A percentile compares a stretch with the other conserved stretches of the same genome.
Conservation (phyloP, 73 alveolate genomes). For the Blepharisma stoltei region DNA sequence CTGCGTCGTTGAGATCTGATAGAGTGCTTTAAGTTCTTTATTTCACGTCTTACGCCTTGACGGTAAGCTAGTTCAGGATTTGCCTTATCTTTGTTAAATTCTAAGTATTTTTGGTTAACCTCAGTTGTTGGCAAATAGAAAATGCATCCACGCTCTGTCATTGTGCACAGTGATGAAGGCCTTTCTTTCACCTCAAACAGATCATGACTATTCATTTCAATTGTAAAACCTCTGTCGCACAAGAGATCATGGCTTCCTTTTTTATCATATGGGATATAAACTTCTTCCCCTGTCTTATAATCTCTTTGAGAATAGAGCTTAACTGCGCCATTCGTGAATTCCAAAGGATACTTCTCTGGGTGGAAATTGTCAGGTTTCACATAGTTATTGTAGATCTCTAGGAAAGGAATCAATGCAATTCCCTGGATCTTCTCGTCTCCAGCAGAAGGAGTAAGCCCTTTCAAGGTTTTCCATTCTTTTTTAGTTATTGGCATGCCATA, state of each 20-base stretch:
- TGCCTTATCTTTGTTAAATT: neutral
- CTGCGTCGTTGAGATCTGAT: neutral
- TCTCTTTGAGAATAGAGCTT: constrained; percentile 8
- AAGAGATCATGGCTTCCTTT: neutral
- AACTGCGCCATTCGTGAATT: neutral
- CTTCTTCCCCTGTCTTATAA: constrained; percentile 4
- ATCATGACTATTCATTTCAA: constrained; percentile 3
- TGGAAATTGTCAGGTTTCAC: neutral
- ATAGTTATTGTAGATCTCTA: neutral
- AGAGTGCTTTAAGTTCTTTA: neutral
- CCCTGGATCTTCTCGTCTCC: constrained; percentile 5
- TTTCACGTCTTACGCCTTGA: neutral
- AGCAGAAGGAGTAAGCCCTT: neutral
- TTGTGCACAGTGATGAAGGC: neutral
- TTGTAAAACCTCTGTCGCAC: neutral
- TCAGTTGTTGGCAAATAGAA: neutral
- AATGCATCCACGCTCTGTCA: constrained; percentile 12
- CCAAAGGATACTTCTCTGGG: neutral
- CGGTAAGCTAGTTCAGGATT: neutral
- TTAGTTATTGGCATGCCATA: neutral
- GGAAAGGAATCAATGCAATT: constrained; percentile 13
- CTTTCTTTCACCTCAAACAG: neutral
- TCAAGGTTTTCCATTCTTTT: neutral
- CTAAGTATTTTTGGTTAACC: neutral
- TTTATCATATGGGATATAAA: constrained; percentile 2